Evolutionary conservation across 345 rosid species (phyloP).

Genomic region (Litchi chinensis): DNA sequence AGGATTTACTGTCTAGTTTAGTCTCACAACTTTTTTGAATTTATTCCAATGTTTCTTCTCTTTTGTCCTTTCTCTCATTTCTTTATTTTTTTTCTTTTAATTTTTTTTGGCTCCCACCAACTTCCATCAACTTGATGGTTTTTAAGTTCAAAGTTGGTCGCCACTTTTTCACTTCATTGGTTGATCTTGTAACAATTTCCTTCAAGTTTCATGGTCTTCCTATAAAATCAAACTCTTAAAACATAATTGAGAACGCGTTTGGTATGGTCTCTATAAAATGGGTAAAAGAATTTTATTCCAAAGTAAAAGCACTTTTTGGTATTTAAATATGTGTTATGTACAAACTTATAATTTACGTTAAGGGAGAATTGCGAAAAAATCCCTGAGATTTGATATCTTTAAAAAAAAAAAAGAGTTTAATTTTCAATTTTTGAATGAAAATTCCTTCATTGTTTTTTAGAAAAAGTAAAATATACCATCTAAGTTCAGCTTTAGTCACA

Average conservation of each 20-base stretch:
- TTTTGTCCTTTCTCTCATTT: conserved; percentile 12
- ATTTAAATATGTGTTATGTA: too few species aligned
- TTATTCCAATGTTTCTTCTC: conserved; percentile 2
- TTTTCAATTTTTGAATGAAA: too few species aligned
- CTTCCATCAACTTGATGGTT: conserved; percentile 30
- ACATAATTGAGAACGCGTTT: not conserved
- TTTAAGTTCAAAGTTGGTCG: not conserved
- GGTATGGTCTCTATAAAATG: not conserved
- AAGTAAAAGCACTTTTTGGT: not conserved
- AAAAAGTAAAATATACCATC: too few species aligned
- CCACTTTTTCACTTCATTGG: not conserved
- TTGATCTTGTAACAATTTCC: not conserved
- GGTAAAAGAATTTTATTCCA: not conserved
- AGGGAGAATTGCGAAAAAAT: too few species aligned
- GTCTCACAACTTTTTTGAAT: not conserved
- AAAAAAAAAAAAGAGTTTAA: too few species aligned
- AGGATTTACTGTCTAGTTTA: not conserved
- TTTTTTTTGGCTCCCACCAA: conserved; percentile 12
- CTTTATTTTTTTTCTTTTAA: not conserved
- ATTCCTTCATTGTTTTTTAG: too few species aligned
- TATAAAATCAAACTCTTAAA: not conserved
- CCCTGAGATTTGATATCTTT: too few species aligned
- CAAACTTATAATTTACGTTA: too few species aligned
- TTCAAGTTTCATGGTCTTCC: not conserved
- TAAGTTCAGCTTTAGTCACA: too few species aligned